A percentile compares a stretch with the other conserved stretches of the same genome.
Evolutionary conservation across 2,329 filamentous ascomycete genomes (phyloP).

Genomic region (Penicillium sp.): DNA sequence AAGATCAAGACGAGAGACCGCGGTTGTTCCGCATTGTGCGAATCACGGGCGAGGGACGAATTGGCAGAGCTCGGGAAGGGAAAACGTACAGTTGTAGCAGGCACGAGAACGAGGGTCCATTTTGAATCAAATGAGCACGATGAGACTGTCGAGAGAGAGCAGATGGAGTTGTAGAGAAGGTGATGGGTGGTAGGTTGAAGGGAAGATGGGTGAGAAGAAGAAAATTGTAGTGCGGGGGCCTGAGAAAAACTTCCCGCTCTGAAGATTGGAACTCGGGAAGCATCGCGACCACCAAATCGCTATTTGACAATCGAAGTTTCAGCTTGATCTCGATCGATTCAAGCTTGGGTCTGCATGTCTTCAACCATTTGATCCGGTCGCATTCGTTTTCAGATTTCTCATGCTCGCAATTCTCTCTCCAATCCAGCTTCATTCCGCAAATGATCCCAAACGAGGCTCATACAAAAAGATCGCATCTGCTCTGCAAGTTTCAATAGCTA

Average conservation of each 20-base stretch:
- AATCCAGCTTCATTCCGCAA: too few relatives aligned
- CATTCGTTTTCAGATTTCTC: too few relatives aligned
- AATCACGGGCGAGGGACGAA: slow-evolving; percentile 9
- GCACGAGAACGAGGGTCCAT: slow-evolving; percentile 51
- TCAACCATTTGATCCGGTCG: not conserved
- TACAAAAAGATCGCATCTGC: too few relatives aligned
- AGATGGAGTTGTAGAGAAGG: slow-evolving; percentile 5
- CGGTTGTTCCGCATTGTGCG: slow-evolving; percentile 10
- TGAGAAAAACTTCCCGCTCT: slow-evolving; percentile 16
- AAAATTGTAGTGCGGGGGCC: slow-evolving; percentile 22
- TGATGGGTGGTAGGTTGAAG: slow-evolving; percentile 6
- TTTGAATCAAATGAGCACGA: slow-evolving; percentile 16
- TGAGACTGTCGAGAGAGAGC: slow-evolving; percentile 1
- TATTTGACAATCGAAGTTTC: too few relatives aligned
- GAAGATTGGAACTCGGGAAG: not conserved
- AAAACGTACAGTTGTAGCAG: slow-evolving; percentile 55
- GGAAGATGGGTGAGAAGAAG: slow-evolving; percentile 11
- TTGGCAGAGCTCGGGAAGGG: slow-evolving; percentile 1
- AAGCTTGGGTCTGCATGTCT: too few relatives aligned
- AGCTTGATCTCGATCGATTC: too few relatives aligned
- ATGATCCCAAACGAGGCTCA: too few relatives aligned
- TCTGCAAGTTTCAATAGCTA: too few relatives aligned
- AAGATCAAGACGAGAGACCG: too few relatives aligned
- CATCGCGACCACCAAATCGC: not conserved
- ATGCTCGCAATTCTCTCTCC: too few relatives aligned